A percentile compares a stretch with the other conserved stretches of the same genome.
phyloP scores from a whole-genome alignment of 805 yeast genomes.

The Metschnikowia drakensbergensis region DNA sequence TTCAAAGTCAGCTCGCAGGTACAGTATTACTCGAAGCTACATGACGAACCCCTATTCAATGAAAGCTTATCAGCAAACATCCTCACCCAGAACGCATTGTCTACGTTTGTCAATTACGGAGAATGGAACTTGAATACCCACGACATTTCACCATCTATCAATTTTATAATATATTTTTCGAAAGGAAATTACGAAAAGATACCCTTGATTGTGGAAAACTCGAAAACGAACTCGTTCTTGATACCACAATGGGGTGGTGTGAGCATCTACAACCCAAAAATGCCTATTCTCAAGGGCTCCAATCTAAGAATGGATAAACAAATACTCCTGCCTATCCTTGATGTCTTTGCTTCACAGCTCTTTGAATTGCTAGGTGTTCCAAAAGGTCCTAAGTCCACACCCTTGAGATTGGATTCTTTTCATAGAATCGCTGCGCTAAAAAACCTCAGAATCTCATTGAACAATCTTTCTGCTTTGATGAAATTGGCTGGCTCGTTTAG shows the following conservation, averaged over 20 bases:
- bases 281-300: conserved; percentile 18
- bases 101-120: conserved; percentile 78
- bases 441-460: conserved; percentile 59
- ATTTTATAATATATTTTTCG: conserved; percentile 69
- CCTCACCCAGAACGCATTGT: conserved; percentile 51
- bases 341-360: conserved; percentile 70
- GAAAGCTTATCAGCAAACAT: conserved; percentile 25
- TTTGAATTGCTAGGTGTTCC: conserved; percentile 73
- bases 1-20: conserved; percentile 78
- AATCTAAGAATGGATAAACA: conserved; percentile 30
- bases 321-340: conserved; percentile 56
- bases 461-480: conserved; percentile 68
- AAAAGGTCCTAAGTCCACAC: conserved; percentile 50
- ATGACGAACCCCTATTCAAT: conserved; percentile 23
- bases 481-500: conserved; percentile 66
- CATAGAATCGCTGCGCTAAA: conserved; percentile 55
- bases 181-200: conserved; percentile 35
- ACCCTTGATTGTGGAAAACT: conserved; percentile 49
- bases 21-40: conserved; percentile 57
- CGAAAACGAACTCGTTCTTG: conserved; percentile 55
- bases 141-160: conserved; percentile 61
- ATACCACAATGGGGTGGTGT: conserved; percentile 94
- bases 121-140: conserved; percentile 71
- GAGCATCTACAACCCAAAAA: conserved; percentile 42
- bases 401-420: conserved; percentile 61